phyloP scores from a whole-genome alignment of 2,329 filamentous ascomycete genomes.

The Magnaporthales sp. region DNA sequence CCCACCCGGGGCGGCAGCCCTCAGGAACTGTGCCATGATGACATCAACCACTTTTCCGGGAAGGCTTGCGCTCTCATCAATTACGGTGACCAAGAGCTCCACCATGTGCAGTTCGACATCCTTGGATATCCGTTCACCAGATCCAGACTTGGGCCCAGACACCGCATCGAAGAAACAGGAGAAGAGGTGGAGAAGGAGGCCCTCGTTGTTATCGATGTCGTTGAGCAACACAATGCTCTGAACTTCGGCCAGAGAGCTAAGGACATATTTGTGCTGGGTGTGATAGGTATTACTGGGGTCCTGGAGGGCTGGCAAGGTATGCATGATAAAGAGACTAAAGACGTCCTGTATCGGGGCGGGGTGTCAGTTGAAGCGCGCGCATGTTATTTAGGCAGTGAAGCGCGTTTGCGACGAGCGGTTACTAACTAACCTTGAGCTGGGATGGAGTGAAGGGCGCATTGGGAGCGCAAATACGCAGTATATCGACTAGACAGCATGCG shows the following conservation, averaged over 20 bases:
- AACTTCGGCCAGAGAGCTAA: constrained; percentile 81
- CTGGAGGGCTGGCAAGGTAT: constrained; percentile 75
- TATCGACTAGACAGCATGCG: constrained; percentile 83
- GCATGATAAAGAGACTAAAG: constrained; percentile 79
- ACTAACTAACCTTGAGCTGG: constrained; percentile 66
- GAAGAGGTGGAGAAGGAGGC: constrained; percentile 74
- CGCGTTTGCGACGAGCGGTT: background rate
- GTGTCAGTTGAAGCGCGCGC: background rate
- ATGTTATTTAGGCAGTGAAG: background rate
- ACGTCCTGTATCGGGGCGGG: constrained; percentile 63
- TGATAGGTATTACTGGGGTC: constrained; percentile 87
- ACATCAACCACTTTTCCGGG: constrained; percentile 80
- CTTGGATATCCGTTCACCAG: constrained; percentile 78
- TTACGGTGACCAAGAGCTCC: constrained; percentile 70
- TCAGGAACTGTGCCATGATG: constrained; percentile 90
- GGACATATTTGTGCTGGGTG: constrained; percentile 83
- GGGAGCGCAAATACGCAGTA: constrained; percentile 85
- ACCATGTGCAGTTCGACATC: constrained; percentile 93
- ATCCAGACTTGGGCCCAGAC: constrained; percentile 64
- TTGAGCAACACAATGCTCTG: constrained; percentile 91
- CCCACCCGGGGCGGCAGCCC: constrained; percentile 67
- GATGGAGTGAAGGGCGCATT: constrained; percentile 87
- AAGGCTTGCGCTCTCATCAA: constrained; percentile 75
- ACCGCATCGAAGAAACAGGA: constrained; percentile 87
- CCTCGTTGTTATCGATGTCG: constrained; percentile 75